phyloP scores from a whole-genome alignment of 2,329 filamentous ascomycete species.

The Hansfordia pulvinata region DNA sequence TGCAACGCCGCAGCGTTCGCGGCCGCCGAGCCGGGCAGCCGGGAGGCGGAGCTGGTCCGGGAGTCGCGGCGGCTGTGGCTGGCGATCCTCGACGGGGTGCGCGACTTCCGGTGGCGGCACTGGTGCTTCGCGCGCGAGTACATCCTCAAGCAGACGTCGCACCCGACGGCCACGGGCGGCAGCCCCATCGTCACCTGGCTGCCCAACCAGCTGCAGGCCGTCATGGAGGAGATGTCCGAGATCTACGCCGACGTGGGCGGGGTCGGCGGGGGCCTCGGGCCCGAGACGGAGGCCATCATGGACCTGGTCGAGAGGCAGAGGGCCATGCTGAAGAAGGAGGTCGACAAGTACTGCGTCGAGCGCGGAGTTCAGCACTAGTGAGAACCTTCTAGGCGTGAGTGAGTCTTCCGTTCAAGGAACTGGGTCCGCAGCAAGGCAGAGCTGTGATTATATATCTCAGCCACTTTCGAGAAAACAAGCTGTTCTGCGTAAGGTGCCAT shows the following conservation, averaged over 20 bases:
- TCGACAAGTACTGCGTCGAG: constrained; percentile 60
- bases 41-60: no score
- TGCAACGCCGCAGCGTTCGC: background rate
- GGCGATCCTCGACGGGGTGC: constrained; percentile 60
- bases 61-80: no score
- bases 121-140: constrained; percentile 52
- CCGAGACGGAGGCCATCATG: constrained; percentile 47
- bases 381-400: no score
- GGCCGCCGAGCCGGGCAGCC: no score
- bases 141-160: constrained; percentile 33
- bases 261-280: constrained; percentile 26
- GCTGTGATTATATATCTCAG: no score
- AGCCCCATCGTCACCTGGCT: constrained; percentile 77
- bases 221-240: constrained; percentile 55
- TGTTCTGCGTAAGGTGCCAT: no score
- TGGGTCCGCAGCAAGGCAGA: no score
- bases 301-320: constrained; percentile 49
- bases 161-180: constrained; percentile 56
- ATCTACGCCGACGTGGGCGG: constrained; percentile 35
- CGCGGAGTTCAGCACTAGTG: no score
- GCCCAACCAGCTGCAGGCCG: constrained; percentile 66
- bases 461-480: no score
- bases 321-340: constrained; percentile 57
- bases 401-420: no score
- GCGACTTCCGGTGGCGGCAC: constrained; percentile 69